Evolutionary conservation across 805 yeast genomes (phyloP).

Genomic region (Ogataea minuta): DNA sequence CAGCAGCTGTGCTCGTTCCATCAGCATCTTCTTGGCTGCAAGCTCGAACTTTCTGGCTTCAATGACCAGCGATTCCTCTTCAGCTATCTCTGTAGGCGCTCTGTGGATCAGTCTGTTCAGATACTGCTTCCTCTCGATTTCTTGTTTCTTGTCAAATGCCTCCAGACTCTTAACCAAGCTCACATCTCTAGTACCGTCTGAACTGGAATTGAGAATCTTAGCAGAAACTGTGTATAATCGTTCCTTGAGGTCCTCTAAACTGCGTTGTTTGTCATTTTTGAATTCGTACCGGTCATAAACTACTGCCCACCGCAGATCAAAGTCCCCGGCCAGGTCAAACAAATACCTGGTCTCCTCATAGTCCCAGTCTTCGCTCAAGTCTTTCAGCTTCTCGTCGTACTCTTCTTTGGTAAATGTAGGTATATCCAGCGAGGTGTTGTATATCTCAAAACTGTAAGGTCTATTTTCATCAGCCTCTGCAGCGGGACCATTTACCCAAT

Average conservation of each 20-base stretch:
- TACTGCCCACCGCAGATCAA: conserved; percentile 69
- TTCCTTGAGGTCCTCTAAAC: conserved; percentile 78
- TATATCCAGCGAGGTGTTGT: conserved; percentile 62
- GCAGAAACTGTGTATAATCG: conserved; percentile 73
- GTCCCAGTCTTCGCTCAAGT: conserved; percentile 49
- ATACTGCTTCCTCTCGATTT: conserved; percentile 76
- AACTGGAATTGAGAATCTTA: conserved; percentile 41
- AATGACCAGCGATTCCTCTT: conserved; percentile 89
- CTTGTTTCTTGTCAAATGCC: conserved; percentile 66
- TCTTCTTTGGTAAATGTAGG: conserved; percentile 67
- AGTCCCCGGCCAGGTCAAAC: conserved; percentile 62
- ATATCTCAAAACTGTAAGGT: conserved; percentile 72
- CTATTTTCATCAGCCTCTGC: conserved; percentile 35
- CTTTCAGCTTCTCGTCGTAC: conserved; percentile 46
- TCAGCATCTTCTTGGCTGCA: conserved; percentile 83
- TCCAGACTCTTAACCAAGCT: conserved; percentile 58
- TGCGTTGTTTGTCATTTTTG: conserved; percentile 43
- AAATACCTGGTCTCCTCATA: conserved; percentile 75
- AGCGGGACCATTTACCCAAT: conserved; percentile 77
- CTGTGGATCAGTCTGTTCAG: conserved; percentile 72
- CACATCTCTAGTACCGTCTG: conserved; percentile 41
- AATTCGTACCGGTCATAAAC: conserved; percentile 58
- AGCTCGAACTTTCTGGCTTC: conserved; percentile 92
- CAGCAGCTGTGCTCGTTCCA: conserved; percentile 76
- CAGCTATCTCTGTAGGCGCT: conserved; percentile 96